A percentile compares a stretch with the other conserved stretches of the same genome.
Evolutionary conservation across 148 eudicot genomes (phyloP).

Genomic region (Arbutus unedo): DNA sequence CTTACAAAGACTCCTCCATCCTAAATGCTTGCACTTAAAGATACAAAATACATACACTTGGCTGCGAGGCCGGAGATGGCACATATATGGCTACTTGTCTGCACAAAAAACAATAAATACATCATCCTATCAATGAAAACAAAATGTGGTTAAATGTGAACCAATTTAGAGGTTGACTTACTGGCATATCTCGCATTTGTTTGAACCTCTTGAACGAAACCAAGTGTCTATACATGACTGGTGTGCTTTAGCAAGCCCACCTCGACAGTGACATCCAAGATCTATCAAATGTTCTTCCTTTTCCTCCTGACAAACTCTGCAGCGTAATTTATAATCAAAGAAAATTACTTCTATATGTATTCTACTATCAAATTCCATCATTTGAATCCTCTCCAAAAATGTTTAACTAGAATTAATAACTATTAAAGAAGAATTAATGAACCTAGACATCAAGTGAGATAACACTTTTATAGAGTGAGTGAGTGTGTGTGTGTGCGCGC

Average conservation of each 20-base stretch:
- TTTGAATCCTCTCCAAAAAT: not conserved
- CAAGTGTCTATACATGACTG: slow-evolving; percentile 31
- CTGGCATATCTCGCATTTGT: slow-evolving; percentile 40
- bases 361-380: not conserved
- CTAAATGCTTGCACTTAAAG: not conserved
- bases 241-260: slow-evolving; percentile 37
- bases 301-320: slow-evolving; percentile 36
- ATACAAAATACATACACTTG: slow-evolving; percentile 17
- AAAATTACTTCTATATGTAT: not conserved
- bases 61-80: slow-evolving; percentile 27
- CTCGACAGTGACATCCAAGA: slow-evolving; percentile 37
- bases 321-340: not conserved
- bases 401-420: not conserved
- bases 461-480: not conserved
- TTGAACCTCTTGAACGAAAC: slow-evolving; percentile 34
- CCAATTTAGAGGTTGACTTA: slow-evolving; percentile 18
- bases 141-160: not conserved
- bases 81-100: slow-evolving; percentile 32
- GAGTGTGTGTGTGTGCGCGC: too few relatives aligned
- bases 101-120: not conserved
- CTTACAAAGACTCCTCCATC: not conserved
- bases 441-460: not conserved
- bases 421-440: not conserved
- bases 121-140: not conserved
- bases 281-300: slow-evolving; percentile 30